Base-by-base conservation (phyloP, 1,284 basidiomycete genomes). In the Bondarzewia mesenterica region DNA sequence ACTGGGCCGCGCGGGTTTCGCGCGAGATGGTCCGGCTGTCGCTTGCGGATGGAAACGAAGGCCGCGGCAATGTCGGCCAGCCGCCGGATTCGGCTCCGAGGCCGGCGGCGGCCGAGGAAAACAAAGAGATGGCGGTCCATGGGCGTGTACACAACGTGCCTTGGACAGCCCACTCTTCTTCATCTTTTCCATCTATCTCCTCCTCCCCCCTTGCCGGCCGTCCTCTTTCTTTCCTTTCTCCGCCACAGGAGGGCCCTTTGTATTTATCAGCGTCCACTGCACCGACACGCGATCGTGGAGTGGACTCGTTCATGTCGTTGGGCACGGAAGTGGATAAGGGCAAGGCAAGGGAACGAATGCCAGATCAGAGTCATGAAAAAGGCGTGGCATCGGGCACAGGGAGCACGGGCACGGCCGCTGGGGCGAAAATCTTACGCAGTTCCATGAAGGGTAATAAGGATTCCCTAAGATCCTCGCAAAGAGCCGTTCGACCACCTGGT, bases 1-100 rank as follows among this genome's bases (percentile, higher is more conserved):
- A 63, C 26, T 73, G 72, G 72, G 69, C 67, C 12, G 70, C 70
- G 12, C 61, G 66, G 29, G 72, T 73, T n/a, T 70, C 69, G 6
- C 62, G 65, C 5, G 70, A 72, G 50, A 66, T 74, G 8, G 41
- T 74, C 25, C 54, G 63, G n/a, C 51, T 73, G 18, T 66, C 71
- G 20, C 53, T 72, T 45, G 52, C 56, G 44, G 52, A 36, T 39
- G 29, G 29, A n/a, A 7, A n/a, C 29, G 29, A 32, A n/a, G 29
- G 29, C 3, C 29, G 29, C 3, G n/a, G n/a, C n/a, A n/a, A n/a
- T n/a, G n/a, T n/a, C n/a, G n/a, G n/a, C n/a, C 39, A n/a, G 32
- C n/a, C 32, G 10, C 10, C n/a, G n/a, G n/a, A 40, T 8, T 40
- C 41, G 20, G 23, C 3, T 12, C 41, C n/a, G 23, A 14, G 23